Base-by-base conservation (phyloP, 2,329 filamentous ascomycete species). In the Neonectria hederae region DNA sequence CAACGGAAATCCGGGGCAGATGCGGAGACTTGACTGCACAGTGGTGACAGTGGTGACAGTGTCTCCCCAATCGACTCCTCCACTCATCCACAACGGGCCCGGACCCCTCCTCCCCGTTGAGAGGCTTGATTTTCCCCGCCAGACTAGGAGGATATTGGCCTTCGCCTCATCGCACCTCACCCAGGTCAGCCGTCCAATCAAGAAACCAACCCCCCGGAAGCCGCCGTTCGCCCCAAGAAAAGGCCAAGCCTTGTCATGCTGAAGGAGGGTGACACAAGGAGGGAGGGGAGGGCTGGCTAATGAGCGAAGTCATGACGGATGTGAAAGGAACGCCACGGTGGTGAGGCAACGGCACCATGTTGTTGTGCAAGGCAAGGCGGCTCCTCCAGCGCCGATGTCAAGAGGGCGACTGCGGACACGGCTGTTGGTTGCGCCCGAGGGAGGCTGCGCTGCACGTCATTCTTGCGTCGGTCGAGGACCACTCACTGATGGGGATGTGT, bases 361-460 rank as follows among this genome's bases (percentile, higher is more conserved):
- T 28, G 40, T 32, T 30, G 14, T 26, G 45, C 21, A 24, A 49
- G 21, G 30, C 40, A 32, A 32, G 30, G 35, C n/a, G 32, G 35
- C n/a, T 56, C 30, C 11, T 40, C 42, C 26, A 11, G 22, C 22
- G 51, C 45, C 30, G 59, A 52, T 28, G 17, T 26, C 24, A 42
- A 62, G 46, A 42, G 54, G 30, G 14, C 21, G 32, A 40, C n/a
- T 40, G 45, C 32, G 54, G 26, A 24, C 30, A 42, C 14, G 35
- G 40, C 53, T 57, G 53, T 42, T 57, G 54, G 60, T 59, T 26
- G 54, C 57, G 49, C 43, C 48, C 46, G 22, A 40, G 30, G 30
- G 35, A 46, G 32, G 54, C 54, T 49, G 45, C 22, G 52, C 62
- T 62, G 62, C 62, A 65, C 62, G 62, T 65, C 62, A 65, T 65